Percentiles rank a stretch among this genome's conserved stretches.
phyloP scores from a whole-genome alignment of 768 basidiomycete species.

The Tubosaeta sp. region DNA sequence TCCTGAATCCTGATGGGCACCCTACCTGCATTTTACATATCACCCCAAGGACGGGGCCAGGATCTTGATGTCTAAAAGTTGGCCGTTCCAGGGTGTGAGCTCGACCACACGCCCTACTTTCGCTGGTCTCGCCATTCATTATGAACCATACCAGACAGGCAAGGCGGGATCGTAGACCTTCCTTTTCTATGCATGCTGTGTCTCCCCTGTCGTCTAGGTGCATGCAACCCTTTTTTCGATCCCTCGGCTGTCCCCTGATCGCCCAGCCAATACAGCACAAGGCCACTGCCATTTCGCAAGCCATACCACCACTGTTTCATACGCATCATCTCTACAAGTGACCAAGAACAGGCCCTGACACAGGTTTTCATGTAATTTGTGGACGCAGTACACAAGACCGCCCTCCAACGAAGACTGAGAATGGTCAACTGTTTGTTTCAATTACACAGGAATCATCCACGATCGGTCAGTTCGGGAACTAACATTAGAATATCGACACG shows the following conservation, averaged over 20 bases:
- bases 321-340: not conserved
- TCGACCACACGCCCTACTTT: too few relatives aligned
- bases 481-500: slow-evolving; percentile 1
- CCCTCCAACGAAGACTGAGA: slow-evolving; percentile 6
- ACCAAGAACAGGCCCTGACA: not conserved
- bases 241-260: not conserved
- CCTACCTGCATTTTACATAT: not conserved
- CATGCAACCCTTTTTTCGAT: not conserved
- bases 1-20: not conserved
- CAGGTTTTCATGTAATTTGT: slow-evolving; percentile 10
- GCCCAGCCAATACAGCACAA: not conserved
- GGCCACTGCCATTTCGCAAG: not conserved
- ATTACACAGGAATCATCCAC: not conserved
- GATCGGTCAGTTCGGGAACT: slow-evolving; percentile 10
- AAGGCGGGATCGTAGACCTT: not conserved
- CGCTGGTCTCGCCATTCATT: not conserved
- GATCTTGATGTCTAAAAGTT: not conserved
- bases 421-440: not conserved
- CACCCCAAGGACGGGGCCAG: not conserved
- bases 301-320: not conserved
- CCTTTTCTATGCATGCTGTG: not conserved
- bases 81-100: not conserved
- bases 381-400: not conserved
- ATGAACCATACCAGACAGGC: not conserved
- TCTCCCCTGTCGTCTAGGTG: not conserved